Base-by-base conservation (phyloP, 192 early-diverging fungal species). In the Funneliformis geosporum region DNA sequence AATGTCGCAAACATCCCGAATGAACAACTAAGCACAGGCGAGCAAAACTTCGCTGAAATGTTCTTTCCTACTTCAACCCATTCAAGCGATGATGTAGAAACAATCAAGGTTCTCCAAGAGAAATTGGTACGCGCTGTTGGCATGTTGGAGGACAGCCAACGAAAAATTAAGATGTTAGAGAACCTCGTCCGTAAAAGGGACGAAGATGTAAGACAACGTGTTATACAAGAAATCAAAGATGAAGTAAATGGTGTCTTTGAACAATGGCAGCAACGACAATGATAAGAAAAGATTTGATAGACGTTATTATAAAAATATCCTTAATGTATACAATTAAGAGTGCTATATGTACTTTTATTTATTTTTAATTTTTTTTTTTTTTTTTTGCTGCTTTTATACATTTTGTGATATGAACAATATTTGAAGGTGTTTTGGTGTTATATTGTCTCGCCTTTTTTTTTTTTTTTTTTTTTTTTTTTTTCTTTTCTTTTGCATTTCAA, bases 121-220 rank as follows among this genome's bases (percentile, higher is more conserved):
- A 40, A 64, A 44, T 66, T 78, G 42, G 44, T 61, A 44, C 66
- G 47, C 38, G 76, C 76, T 11, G 60, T 78, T 27, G 43, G 43
- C 65, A 78, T 78, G 76, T 61, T 78, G 5, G 76, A 78, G 39
- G 62, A 78, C 27, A 67, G 43, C 6, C 62, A 78, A 47, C 25
- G 65, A 21, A 60, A 59, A 67, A 78, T 78, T 27, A 64, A 78
- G 8, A 60, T 62, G 62, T 50, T 47, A 0, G 60, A 78, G 9
- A 42, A 61, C 21, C 10, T 66, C 27, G 62, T 78, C 5, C 60
- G 76, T 28, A 62, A 78, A 78, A 38, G 62, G 46, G 76, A 78
- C 28, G 76, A 78, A 47, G 76, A 64, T 11, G 39, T 78, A 47
- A 27, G 76, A 47, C 60, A 59, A 67, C n/a, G 40, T 47, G 60